Base-by-base conservation (phyloP, 345 rosid species). In the Trapa bicornis region DNA sequence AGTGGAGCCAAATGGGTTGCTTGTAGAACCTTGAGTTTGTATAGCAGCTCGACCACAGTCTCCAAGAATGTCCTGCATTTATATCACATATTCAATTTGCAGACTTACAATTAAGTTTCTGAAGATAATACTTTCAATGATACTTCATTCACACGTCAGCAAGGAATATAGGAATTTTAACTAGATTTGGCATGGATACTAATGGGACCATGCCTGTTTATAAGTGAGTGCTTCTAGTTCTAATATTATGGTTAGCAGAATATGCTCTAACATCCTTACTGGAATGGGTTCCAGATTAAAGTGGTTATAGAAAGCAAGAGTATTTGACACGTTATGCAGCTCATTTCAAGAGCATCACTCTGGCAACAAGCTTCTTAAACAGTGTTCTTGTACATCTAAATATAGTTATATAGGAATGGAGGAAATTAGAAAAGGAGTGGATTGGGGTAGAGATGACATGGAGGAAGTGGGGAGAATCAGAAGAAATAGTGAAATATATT, bases 1-100 rank as follows among this genome's bases (percentile, higher is more conserved):
- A 17, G 99, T 94, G 10, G 96, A 89, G 66, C 99, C 99, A 65
- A 94, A 91, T 61, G 99, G 99, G 81, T 94, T 94, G 83, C 86
- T 87, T 1, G 84, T 72, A 75, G 96, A 94, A 37, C 99, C 97
- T 75, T 89, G 96, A 52, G 99, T 94, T 78, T 94, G 99, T 64
- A 94, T 94, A 57, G 97, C 99, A 41, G 99, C 96, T 74, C 89
- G 91, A 22, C 99, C 97, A 80, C 92, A 89, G 35, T 91, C 96
- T 60, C 99, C 99, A 38, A 94, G 96, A 75, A 89, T 84, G 74
- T 85, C 97, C 99, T 94, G 75, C 48, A 65, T 61, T 38, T 50
- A 66, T 60, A 45, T 62, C 47, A 35, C 16, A 33, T 41, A 8
- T 65, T 16, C 39, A 39, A 43, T 43, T 29, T 39, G 13, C n/a